A percentile compares a stretch with the other conserved stretches of the same genome.
These are phyloP conservation scores for Ilyonectria sp. DNA, from an alignment of 2,329 filamentous ascomycete species.

Conservation along the genomic window DNA sequence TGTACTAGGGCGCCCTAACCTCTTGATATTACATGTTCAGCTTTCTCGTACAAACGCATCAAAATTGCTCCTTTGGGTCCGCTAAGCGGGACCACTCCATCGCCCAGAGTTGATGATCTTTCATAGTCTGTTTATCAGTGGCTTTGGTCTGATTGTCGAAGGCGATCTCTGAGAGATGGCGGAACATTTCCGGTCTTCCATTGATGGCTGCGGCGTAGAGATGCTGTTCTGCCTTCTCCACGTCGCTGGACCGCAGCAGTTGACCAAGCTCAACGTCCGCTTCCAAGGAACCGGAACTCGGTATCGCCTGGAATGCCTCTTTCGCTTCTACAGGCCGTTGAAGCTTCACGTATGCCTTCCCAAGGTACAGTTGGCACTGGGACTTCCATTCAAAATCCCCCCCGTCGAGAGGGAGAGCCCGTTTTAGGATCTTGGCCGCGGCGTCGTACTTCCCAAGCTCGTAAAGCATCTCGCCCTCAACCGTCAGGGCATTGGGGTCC, in stretches of 20 bases:
- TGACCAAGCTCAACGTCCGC: constrained; percentile 49
- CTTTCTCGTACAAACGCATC: constrained; percentile 12
- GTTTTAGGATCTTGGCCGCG: constrained; percentile 41
- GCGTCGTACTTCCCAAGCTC: constrained; percentile 42
- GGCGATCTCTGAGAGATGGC: constrained; percentile 49
- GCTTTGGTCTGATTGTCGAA: constrained; percentile 42
- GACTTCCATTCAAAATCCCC: constrained; percentile 48
- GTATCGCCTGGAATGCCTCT: constrained; percentile 41
- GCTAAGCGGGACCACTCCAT: constrained; percentile 54
- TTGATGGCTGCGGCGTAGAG: constrained; percentile 47
- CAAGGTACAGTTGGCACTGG: constrained; percentile 47
- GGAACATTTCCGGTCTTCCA: constrained; percentile 47
- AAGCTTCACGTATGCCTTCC: constrained; percentile 43
- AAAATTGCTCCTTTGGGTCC: constrained; percentile 43
- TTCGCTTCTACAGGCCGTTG: constrained; percentile 43
- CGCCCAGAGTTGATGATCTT: constrained; percentile 50
- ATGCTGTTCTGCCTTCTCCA: constrained; percentile 43
- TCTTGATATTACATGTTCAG: constrained; percentile 3
- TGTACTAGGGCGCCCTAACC: too few relatives aligned
- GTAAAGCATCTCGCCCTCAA: constrained; percentile 51
- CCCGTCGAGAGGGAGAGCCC: constrained; percentile 42
- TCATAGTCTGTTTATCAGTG: constrained; percentile 28
- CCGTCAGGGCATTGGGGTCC: constrained; percentile 55
- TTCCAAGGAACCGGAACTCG: constrained; percentile 41
- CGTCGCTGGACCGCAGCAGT: constrained; percentile 42